Evolutionary conservation across 345 rosid genomes (phyloP).

Genomic region (Rhizophora apiculata): DNA sequence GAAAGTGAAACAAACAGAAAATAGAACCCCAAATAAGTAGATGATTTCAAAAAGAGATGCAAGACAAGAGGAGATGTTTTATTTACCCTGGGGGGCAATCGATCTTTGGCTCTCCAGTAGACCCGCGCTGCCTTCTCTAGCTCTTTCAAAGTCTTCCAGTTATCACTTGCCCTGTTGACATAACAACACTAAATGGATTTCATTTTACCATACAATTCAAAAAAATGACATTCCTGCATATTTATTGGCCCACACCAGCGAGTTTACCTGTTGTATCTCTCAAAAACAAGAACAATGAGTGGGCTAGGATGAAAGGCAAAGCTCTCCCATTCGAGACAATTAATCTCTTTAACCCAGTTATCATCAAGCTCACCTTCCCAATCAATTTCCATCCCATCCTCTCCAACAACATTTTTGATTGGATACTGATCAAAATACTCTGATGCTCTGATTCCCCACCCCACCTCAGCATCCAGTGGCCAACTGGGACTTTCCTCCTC

Average conservation of each 20-base stretch:
- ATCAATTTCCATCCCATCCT: conserved; percentile 74
- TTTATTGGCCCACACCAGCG: too few species aligned
- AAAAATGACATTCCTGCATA: too few species aligned
- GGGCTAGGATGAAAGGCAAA: conserved; percentile 92
- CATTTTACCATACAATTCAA: background rate
- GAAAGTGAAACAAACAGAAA: conserved; percentile 1
- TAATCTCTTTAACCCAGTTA: conserved; percentile 79
- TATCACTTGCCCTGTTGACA: conserved; percentile 62
- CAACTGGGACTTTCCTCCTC: conserved; percentile 80
- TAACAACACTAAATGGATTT: conserved; percentile 7
- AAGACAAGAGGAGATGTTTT: background rate
- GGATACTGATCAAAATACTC: conserved; percentile 84
- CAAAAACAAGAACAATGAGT: conserved; percentile 66
- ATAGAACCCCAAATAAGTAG: background rate
- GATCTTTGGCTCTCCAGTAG: conserved; percentile 77
- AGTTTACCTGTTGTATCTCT: conserved; percentile 65
- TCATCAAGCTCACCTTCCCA: conserved; percentile 94
- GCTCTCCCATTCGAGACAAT: conserved; percentile 89
- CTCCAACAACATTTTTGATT: conserved; percentile 74
- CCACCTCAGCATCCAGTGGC: conserved; percentile 93
- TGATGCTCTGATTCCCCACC: conserved; percentile 91
- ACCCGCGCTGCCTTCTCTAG: conserved; percentile 79
- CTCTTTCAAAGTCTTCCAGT: conserved; percentile 87
- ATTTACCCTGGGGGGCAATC: conserved; percentile 83
- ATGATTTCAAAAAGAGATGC: background rate